Percentiles rank a stretch among this genome's conserved stretches.
Conservation (phyloP, 2,329 filamentous ascomycete genomes). For the Tolypocladium tundrense region DNA sequence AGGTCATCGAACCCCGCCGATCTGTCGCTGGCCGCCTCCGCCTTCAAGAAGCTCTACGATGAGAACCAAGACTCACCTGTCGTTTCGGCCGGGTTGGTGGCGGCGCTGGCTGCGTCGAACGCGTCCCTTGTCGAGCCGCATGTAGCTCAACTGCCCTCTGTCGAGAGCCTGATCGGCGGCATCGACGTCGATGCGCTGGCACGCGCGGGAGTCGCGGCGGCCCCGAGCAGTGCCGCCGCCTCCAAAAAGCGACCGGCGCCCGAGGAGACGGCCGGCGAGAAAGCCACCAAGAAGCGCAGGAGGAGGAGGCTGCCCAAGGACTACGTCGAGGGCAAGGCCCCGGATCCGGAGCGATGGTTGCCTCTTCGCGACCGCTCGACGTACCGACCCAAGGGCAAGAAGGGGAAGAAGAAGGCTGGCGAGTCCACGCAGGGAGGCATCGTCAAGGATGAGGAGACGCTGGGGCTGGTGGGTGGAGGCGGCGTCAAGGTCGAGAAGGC, state of each 20-base stretch:
- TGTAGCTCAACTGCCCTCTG: slow-evolving; percentile 46
- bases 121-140: slow-evolving; percentile 44
- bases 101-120: slow-evolving; percentile 59
- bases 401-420: slow-evolving; percentile 73
- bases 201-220: slow-evolving; percentile 47
- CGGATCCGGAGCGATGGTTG: slow-evolving; percentile 88
- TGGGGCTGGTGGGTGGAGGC: slow-evolving; percentile 53
- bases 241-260: slow-evolving; percentile 39
- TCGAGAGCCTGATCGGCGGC: slow-evolving; percentile 49
- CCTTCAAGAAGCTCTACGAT: slow-evolving; percentile 63
- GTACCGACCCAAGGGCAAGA: slow-evolving; percentile 84
- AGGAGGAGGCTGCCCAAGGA: slow-evolving; percentile 59
- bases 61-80: slow-evolving; percentile 57
- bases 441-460: slow-evolving; percentile 61
- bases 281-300: slow-evolving; percentile 45
- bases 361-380: slow-evolving; percentile 80
- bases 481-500: slow-evolving; percentile 57
- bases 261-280: slow-evolving; percentile 24
- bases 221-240: slow-evolving; percentile 22
- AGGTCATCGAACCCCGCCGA: slow-evolving; percentile 63
- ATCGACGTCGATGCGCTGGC: slow-evolving; percentile 55
- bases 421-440: slow-evolving; percentile 79
- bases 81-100: slow-evolving; percentile 75
- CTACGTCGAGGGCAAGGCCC: slow-evolving; percentile 65
- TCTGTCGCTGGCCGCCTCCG: slow-evolving; percentile 58